Percentiles rank a stretch among this genome's conserved stretches.
These are phyloP conservation scores for Aspergillus texensis DNA, from an alignment of 2,329 filamentous ascomycete species.

Conservation along the genomic window DNA sequence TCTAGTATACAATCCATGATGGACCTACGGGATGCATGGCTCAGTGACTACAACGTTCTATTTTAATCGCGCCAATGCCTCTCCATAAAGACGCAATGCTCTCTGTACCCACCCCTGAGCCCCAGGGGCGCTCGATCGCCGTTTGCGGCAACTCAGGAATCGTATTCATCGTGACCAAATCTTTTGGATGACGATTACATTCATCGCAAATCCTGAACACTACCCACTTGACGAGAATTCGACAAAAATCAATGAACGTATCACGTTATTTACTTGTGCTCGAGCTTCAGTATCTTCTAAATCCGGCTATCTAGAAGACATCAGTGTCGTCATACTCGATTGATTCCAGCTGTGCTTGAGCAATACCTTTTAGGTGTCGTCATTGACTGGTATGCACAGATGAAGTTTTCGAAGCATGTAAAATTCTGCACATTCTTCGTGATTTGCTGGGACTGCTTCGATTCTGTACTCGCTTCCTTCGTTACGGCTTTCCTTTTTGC, in stretches of 20 bases:
- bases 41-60: not conserved
- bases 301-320: not conserved
- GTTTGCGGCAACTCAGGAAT: conserved; percentile 4
- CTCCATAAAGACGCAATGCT: not conserved
- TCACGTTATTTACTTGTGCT: not conserved
- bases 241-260: not conserved
- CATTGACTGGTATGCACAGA: not conserved
- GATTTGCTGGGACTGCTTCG: too few relatives aligned
- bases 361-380: not conserved
- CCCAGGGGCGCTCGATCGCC: not conserved
- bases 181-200: conserved; percentile 10
- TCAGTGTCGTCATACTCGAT: not conserved
- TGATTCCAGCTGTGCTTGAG: not conserved
- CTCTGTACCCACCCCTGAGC: not conserved
- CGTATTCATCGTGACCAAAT: not conserved
- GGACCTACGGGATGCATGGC: not conserved
- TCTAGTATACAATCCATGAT: not conserved
- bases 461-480: not conserved
- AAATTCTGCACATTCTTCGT: not conserved
- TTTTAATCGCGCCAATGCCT: not conserved
- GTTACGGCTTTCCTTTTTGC: not conserved
- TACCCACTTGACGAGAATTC: not conserved
- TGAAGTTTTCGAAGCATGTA: not conserved
- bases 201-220: not conserved
- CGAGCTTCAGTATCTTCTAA: not conserved